phyloP scores from a whole-genome alignment of 192 early-diverging fungal genomes.

The Entomortierella lignicola region DNA sequence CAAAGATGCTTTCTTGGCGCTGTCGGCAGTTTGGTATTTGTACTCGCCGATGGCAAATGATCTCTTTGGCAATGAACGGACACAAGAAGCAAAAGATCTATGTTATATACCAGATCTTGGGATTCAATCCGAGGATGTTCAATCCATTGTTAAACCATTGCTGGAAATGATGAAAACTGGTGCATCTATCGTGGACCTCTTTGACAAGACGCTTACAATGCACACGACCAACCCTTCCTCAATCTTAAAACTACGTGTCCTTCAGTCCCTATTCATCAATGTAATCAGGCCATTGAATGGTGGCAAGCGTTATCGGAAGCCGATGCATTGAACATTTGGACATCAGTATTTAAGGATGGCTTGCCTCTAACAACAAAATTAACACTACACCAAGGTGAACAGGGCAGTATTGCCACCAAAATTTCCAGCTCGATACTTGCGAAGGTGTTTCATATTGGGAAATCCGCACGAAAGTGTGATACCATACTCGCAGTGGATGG shows the following conservation, averaged over 20 bases:
- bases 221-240: not conserved
- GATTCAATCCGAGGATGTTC: not conserved
- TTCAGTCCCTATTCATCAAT: not conserved
- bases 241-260: not conserved
- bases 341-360: conserved; percentile 6
- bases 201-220: not conserved
- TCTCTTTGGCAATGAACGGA: not conserved
- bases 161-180: not conserved
- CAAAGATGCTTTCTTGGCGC: conserved; percentile 6
- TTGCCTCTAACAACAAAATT: not conserved
- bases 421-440: conserved; percentile 2
- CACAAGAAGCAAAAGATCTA: conserved; percentile 6
- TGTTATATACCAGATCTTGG: not conserved
- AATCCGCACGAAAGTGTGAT: conserved; percentile 2
- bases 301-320: not conserved
- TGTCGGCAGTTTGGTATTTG: conserved; percentile 4
- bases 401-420: not conserved
- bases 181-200: not conserved
- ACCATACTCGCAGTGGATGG: conserved; percentile 4
- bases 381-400: not conserved
- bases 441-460: not conserved
- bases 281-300: conserved; percentile 3
- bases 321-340: conserved; percentile 3
- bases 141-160: not conserved
- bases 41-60: not conserved